Base-by-base conservation (phyloP, 441 rosid genomes). In the Omphalea diandra region DNA sequence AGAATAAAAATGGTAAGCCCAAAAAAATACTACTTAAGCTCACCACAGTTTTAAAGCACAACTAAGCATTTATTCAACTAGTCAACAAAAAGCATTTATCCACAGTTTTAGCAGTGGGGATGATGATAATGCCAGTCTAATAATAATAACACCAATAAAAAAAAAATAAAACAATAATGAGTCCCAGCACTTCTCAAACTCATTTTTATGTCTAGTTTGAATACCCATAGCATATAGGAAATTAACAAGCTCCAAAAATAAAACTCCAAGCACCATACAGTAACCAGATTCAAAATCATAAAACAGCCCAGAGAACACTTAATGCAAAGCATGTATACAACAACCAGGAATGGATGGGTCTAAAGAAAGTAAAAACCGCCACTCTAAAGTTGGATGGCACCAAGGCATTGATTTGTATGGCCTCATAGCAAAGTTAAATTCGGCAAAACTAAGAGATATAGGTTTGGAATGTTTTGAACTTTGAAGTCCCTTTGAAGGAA, bases 1-100 rank as follows among this genome's bases (percentile, higher is more conserved):
- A 75, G 44, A 59, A 70, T 54, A 77, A 54, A 14, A 75, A 56
- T 38, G 49, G 46, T 67, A 57, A 74, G 43, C 50, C 50, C 33
- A 69, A 68, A 36, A 67, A 72, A 75, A 29, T 29, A 63, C 54
- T n/a, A 40, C 56, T 27, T 67, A 50, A 26, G 29, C 24, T 32
- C 46, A 47, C 26, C 12, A 66, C 15, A 65, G 20, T 60, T 56
- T 52, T 57, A 36, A 46, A 50, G 33, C 26, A 62, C 38, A 62
- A 40, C 32, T 33, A 26, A 12, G 50, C 11, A 54, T 11, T 26
- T 56, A 44, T n/a, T 44, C 59, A 52, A 20, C 22, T 33, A 8
- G 47, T 33, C 29, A 7, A 59, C 6, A 18, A 7, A 57, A 29
- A 17, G 22, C 2, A 2, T 22, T 46, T 44, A 47, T 15, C 35